phyloP scores from a whole-genome alignment of 2,329 filamentous ascomycete species.

The Aspergillus piperis region DNA sequence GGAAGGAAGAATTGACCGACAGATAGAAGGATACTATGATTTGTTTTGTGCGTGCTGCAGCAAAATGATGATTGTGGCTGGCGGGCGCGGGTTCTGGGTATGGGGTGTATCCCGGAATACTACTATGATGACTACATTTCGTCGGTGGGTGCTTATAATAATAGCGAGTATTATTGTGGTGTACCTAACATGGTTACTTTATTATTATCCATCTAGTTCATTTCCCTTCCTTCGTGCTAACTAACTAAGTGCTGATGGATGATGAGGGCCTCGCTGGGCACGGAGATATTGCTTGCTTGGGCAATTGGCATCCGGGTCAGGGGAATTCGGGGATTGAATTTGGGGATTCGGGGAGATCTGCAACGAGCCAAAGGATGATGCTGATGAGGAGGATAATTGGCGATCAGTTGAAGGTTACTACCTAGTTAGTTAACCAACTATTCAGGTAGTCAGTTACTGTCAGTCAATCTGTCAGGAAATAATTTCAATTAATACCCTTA shows the following conservation, averaged over 20 bases:
- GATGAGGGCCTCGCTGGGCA: neutral
- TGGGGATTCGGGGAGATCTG: neutral
- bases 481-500: too few relatives aligned
- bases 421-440: too few relatives aligned
- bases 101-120: too few relatives aligned
- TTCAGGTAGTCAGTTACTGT: too few relatives aligned
- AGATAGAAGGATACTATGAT: neutral
- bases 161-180: neutral
- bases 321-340: neutral
- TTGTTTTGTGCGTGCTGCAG: neutral
- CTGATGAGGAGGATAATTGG: neutral
- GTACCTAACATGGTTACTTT: neutral
- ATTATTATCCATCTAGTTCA: neutral
- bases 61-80: neutral
- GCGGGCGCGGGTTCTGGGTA: neutral
- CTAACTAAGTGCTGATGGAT: neutral
- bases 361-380: neutral
- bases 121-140: too few relatives aligned
- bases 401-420: neutral
- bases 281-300: conserved; percentile 19
- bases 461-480: too few relatives aligned
- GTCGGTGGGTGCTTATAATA: neutral
- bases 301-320: conserved; percentile 5
- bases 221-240: neutral
- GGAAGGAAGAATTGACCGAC: neutral